phyloP scores from a whole-genome alignment of 2,329 filamentous ascomycete species.

The Claviceps maximensis region DNA sequence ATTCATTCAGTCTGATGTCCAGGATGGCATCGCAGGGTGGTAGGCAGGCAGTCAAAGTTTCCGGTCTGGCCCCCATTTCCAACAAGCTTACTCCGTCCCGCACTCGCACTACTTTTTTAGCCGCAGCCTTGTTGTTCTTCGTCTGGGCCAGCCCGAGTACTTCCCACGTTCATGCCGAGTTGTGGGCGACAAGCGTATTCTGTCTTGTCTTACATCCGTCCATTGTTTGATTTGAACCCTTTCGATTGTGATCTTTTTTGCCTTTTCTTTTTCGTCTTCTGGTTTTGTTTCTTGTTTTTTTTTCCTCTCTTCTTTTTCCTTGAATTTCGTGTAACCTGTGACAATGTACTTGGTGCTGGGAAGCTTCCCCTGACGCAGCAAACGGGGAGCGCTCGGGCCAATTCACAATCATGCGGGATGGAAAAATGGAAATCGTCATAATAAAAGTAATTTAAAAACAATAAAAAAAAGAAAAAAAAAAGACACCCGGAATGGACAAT shows the following conservation, averaged over 20 bases:
- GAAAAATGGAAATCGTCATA: not conserved
- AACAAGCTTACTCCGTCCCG: not conserved
- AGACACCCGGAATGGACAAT: not conserved
- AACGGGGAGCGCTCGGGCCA: slow-evolving; percentile 2
- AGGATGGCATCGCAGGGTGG: not conserved
- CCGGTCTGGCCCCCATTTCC: not conserved
- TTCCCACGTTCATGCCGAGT: not conserved
- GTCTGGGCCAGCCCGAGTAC: not conserved
- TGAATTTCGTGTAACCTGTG: not conserved
- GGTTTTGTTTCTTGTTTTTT: no score
- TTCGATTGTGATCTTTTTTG: not conserved
- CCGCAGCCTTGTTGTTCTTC: slow-evolving; percentile 1
- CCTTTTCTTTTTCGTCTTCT: not conserved
- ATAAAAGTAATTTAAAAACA: not conserved
- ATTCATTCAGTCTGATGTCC: not conserved
- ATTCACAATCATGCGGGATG: not conserved
- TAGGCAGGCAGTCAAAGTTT: not conserved
- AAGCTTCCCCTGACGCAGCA: not conserved
- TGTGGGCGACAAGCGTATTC: not conserved
- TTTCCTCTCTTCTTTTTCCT: not conserved
- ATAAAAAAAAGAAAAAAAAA: not conserved
- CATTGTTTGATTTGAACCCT: not conserved
- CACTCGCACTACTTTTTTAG: not conserved
- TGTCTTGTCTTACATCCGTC: not conserved
- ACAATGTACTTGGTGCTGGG: not conserved